phyloP scores from a whole-genome alignment of 2,329 filamentous ascomycete genomes.

The Aspergillus awamori region DNA sequence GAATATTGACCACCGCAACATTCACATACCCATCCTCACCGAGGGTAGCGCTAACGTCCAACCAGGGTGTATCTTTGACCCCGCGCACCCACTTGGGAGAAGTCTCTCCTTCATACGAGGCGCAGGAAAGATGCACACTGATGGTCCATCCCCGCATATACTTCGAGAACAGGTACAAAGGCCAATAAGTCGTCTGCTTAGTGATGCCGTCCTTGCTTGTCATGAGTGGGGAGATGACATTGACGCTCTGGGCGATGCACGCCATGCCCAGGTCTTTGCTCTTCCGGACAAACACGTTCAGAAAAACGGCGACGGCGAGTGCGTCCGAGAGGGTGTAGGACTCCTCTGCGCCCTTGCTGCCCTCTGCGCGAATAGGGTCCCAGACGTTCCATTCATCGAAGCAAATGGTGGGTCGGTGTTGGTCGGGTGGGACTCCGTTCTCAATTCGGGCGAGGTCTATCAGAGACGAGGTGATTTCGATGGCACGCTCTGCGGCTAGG shows the following conservation, averaged over 20 bases:
- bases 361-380: constrained; percentile 72
- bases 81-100: constrained; percentile 42
- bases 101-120: constrained; percentile 64
- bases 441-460: constrained; percentile 76
- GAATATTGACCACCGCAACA: constrained; percentile 74
- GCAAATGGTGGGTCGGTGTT: constrained; percentile 71
- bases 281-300: constrained; percentile 77
- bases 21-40: constrained; percentile 62
- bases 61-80: constrained; percentile 67
- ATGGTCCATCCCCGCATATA: constrained; percentile 76
- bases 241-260: constrained; percentile 76
- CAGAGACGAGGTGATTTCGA: constrained; percentile 67
- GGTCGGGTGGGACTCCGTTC: constrained; percentile 57
- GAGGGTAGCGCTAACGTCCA: constrained; percentile 45
- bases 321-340: constrained; percentile 74
- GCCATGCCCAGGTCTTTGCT: constrained; percentile 73
- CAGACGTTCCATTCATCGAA: constrained; percentile 88
- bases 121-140: constrained; percentile 64
- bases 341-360: constrained; percentile 73
- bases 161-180: constrained; percentile 67
- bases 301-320: constrained; percentile 72
- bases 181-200: constrained; percentile 77
- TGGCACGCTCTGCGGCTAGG: constrained; percentile 70
- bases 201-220: constrained; percentile 65
- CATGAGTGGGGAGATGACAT: constrained; percentile 77